phyloP scores from a whole-genome alignment of 345 rosid species.

The Mangifera indica region DNA sequence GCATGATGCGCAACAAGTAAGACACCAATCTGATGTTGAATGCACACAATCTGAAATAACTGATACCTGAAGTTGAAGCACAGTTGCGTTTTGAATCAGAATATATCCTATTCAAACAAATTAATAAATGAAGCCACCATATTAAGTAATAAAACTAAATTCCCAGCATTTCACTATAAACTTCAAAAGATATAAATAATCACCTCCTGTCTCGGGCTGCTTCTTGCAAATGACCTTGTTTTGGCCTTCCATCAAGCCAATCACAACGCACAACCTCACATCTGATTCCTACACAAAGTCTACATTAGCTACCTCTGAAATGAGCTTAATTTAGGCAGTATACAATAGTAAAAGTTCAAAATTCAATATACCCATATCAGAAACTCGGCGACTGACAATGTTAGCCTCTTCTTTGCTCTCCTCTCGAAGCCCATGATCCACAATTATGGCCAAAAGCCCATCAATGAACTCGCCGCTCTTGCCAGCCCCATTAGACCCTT shows the following conservation, averaged over 20 bases:
- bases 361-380: constrained; percentile 61
- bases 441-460: constrained; percentile 81
- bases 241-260: constrained; percentile 79
- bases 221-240: constrained; percentile 84
- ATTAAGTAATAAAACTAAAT: not conserved
- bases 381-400: constrained; percentile 57
- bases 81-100: constrained; percentile 5
- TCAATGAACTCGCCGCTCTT: constrained; percentile 49
- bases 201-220: constrained; percentile 91
- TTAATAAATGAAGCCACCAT: constrained; percentile 2
- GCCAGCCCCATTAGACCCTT: constrained; percentile 32
- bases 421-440: constrained; percentile 78
- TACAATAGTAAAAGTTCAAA: constrained; percentile 8
- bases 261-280: constrained; percentile 73
- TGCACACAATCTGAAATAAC: constrained; percentile 61
- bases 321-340: not conserved
- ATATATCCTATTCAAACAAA: constrained; percentile 4
- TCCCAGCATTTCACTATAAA: not conserved
- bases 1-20: constrained; percentile 92
- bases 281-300: constrained; percentile 69
- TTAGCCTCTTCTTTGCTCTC: constrained; percentile 80
- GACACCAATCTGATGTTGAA: constrained; percentile 53
- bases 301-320: constrained; percentile 31
- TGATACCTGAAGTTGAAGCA: constrained; percentile 53
- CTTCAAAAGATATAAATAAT: not conserved